phyloP scores from a whole-genome alignment of 768 basidiomycete species.

The Psilocybe tampanensis region DNA sequence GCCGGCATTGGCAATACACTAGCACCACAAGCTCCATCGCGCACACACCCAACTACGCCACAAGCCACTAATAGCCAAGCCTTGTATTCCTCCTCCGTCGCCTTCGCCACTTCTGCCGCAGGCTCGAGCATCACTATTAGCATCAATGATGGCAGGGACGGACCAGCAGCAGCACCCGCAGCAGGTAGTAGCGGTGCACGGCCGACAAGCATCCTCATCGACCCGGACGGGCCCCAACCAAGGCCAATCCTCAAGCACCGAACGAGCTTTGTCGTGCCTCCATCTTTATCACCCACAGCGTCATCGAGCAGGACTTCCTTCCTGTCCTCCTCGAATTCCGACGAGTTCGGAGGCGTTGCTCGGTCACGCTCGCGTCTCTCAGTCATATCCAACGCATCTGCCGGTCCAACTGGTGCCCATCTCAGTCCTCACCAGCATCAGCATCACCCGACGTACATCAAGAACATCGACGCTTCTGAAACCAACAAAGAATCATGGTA shows the following conservation, averaged over 20 bases:
- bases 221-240: not conserved
- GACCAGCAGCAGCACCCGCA: not conserved
- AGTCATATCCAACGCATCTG: not conserved
- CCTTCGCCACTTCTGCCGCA: not conserved
- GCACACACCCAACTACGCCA: not conserved
- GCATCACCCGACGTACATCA: not conserved
- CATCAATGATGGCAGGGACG: not conserved
- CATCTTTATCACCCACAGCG: not conserved
- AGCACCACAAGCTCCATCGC: not conserved
- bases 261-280: not conserved
- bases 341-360: not conserved
- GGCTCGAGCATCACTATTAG: not conserved
- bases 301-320: not conserved
- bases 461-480: not conserved
- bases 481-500: slow-evolving; percentile 33
- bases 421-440: too few species aligned
- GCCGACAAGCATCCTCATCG: not conserved
- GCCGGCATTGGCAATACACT: not conserved
- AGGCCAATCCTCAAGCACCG: slow-evolving; percentile 7
- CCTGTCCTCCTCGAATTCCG: not conserved
- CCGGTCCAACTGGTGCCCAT: not conserved
- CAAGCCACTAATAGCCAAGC: not conserved
- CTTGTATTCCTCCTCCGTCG: not conserved
- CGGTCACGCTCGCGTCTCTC: not conserved
- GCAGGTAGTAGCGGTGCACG: not conserved